phyloP scores from a whole-genome alignment of 768 basidiomycete species.

The Mycena galopus region DNA sequence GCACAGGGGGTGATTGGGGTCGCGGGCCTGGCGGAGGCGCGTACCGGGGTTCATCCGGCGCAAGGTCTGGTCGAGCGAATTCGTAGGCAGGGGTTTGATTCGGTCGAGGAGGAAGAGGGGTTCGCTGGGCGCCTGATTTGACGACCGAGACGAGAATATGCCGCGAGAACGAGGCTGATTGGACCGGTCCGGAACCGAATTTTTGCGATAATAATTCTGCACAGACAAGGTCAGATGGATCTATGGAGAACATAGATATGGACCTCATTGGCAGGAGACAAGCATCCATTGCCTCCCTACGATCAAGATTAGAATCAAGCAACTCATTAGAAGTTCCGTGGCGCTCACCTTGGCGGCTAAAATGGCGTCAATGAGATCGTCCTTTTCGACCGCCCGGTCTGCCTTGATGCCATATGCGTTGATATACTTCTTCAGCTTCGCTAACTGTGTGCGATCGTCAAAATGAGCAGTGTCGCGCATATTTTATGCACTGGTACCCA shows the following conservation, averaged over 20 bases:
- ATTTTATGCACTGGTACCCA: no score
- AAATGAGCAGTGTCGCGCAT: no score
- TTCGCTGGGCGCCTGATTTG: conserved; percentile 40
- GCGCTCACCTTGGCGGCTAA: conserved; percentile 65
- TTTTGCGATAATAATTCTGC: conserved; percentile 70
- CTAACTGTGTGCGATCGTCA: no score
- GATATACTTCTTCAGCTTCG: conserved; percentile 77
- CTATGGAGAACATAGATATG: conserved; percentile 15
- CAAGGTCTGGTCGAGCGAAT: conserved; percentile 77
- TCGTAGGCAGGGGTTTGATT: conserved; percentile 44
- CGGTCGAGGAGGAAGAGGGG: conserved; percentile 54
- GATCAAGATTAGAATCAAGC: background rate
- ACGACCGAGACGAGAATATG: conserved; percentile 62
- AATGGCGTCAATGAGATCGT: conserved; percentile 80
- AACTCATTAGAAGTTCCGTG: background rate
- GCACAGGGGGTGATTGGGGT: conserved; percentile 36
- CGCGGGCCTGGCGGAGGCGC: conserved; percentile 40
- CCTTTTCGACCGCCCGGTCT: conserved; percentile 78
- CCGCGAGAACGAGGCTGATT: conserved; percentile 52
- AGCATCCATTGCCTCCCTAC: conserved; percentile 73
- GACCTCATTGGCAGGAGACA: conserved; percentile 72
- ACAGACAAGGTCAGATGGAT: background rate
- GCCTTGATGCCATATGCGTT: conserved; percentile 77
- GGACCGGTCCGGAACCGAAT: conserved; percentile 69
- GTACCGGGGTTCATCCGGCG: conserved; percentile 53